phyloP scores from a whole-genome alignment of 495 filamentous ascomycete genomes.

The Paragyromitra xinjiangensis region DNA sequence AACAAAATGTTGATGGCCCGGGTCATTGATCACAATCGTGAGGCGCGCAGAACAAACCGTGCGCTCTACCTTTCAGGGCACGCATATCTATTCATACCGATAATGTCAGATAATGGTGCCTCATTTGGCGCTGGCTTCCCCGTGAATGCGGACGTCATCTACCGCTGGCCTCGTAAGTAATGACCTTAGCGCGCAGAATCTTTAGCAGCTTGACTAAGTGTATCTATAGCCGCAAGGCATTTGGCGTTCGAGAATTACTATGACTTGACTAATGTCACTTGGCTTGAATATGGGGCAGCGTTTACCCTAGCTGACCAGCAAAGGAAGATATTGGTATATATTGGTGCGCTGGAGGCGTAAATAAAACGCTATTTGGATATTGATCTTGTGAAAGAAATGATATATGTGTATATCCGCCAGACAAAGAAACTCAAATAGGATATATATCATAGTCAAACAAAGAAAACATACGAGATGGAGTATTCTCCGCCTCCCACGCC shows the following conservation, averaged over 20 bases:
- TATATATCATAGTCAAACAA: neutral
- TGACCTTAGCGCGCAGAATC: too few species aligned
- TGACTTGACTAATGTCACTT: neutral
- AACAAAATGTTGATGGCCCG: too few species aligned
- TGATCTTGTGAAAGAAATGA: neutral
- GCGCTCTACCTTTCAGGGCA: neutral
- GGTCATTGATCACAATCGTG: neutral
- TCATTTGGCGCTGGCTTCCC: too few species aligned
- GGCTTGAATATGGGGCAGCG: neutral
- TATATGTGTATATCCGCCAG: neutral
- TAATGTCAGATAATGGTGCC: too few species aligned
- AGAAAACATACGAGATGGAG: neutral
- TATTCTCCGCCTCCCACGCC: neutral
- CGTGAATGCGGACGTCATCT: too few species aligned
- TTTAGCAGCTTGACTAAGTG: too few species aligned
- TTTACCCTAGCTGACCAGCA: neutral
- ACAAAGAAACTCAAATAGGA: neutral
- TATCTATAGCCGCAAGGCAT: too few species aligned
- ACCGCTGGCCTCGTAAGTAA: too few species aligned
- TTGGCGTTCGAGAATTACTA: too few species aligned
- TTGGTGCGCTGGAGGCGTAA: neutral
- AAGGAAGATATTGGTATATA: neutral
- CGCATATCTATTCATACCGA: neutral
- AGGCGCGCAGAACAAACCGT: neutral
- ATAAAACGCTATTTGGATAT: neutral